Conservation (phyloP, 2,329 filamentous ascomycete species). For the Aspergillus versicolor region DNA sequence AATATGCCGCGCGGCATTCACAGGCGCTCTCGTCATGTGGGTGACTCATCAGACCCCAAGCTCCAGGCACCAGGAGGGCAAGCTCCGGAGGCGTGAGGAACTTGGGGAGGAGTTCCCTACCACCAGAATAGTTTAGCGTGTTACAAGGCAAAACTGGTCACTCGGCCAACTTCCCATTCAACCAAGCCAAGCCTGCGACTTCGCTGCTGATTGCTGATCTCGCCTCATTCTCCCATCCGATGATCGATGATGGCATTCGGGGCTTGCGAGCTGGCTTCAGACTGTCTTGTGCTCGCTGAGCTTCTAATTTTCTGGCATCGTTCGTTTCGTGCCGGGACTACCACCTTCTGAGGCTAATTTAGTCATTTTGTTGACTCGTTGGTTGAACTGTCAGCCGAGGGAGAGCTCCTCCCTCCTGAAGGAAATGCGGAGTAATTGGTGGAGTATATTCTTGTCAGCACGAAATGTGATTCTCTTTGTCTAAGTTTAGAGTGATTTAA, state of each 20-base stretch:
- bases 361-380: not conserved
- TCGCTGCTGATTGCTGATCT: constrained; percentile 1
- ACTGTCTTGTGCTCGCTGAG: not conserved
- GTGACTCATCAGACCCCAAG: constrained; percentile 10
- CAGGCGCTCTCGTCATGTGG: not conserved
- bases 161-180: constrained; percentile 6
- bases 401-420: not conserved
- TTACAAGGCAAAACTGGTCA: constrained; percentile 2
- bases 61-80: constrained; percentile 3
- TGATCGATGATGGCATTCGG: not conserved
- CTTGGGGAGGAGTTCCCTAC: not conserved
- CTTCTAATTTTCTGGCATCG: not conserved
- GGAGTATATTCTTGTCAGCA: too few relatives aligned
- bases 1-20: not conserved
- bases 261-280: not conserved
- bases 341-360: not conserved
- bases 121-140: constrained; percentile 5
- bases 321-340: not conserved
- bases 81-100: not conserved
- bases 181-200: not conserved
- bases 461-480: not conserved
- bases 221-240: not conserved
- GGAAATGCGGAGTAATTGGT: not conserved
- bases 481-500: not conserved
- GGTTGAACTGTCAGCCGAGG: not conserved